Percentiles rank a stretch among this genome's conserved stretches.
Conservation (phyloP, 495 filamentous ascomycete genomes). For the Penicillium odoratum region DNA sequence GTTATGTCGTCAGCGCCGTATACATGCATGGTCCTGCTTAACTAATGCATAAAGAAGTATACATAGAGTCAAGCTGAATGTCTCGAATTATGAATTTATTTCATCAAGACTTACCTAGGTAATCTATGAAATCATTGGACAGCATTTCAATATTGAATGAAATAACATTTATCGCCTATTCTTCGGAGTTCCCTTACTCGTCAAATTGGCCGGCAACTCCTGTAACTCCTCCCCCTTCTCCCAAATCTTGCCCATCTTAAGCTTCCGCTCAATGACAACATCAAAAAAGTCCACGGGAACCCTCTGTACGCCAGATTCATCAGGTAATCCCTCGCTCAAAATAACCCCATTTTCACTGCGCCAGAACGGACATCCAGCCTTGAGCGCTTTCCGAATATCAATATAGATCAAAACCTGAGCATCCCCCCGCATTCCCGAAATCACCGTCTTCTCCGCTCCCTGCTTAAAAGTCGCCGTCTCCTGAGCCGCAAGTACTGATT, state of each 20-base stretch:
- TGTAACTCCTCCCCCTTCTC: constrained; percentile 59
- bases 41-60: too few species aligned
- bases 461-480: constrained; percentile 14
- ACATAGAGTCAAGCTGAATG: too few species aligned
- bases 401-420: constrained; percentile 80
- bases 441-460: constrained; percentile 46
- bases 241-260: constrained; percentile 63
- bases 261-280: constrained; percentile 57
- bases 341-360: constrained; percentile 81
- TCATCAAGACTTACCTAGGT: too few species aligned
- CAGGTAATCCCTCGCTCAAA: constrained; percentile 47
- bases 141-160: background rate
- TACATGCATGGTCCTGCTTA: too few species aligned
- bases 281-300: constrained; percentile 45
- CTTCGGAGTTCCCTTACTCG: constrained; percentile 37
- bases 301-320: constrained; percentile 20
- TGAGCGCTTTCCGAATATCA: constrained; percentile 65
- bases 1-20: too few species aligned
- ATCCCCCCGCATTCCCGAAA: constrained; percentile 82
- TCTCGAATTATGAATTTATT: too few species aligned
- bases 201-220: constrained; percentile 43
- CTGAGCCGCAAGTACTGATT: constrained; percentile 27
- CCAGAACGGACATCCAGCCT: constrained; percentile 76
- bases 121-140: background rate
- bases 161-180: constrained; percentile 16